Evolutionary conservation across 2,329 filamentous ascomycete species (phyloP).

Genomic region (Botrytis sinoallii): DNA sequence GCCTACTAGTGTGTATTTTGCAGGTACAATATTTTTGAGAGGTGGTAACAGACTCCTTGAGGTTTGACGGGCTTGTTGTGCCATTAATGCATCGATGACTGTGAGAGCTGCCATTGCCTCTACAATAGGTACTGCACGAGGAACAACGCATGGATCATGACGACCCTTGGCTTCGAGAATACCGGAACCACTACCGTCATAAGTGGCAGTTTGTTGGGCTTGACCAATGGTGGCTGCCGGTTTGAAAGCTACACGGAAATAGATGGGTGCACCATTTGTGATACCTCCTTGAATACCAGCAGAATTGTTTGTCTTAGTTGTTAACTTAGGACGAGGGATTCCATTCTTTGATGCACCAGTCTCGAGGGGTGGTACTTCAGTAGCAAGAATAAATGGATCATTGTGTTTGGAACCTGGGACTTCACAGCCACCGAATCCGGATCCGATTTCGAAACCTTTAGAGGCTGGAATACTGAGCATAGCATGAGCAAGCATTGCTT

Average conservation of each 20-base stretch:
- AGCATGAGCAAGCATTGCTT: conserved; percentile 85
- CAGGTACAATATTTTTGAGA: conserved; percentile 34
- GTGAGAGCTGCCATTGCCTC: conserved; percentile 89
- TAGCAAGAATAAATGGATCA: conserved; percentile 69
- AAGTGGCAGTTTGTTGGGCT: conserved; percentile 79
- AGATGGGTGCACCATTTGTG: conserved; percentile 87
- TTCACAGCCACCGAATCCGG: conserved; percentile 83
- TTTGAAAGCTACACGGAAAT: conserved; percentile 95
- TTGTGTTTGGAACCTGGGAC: conserved; percentile 90
- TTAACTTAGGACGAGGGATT: conserved; percentile 58
- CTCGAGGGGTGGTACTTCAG: conserved; percentile 43
- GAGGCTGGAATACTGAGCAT: conserved; percentile 95
- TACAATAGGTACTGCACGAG: conserved; percentile 77
- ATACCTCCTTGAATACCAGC: conserved; percentile 96
- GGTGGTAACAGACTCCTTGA: conserved; percentile 46
- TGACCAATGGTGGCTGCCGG: conserved; percentile 89
- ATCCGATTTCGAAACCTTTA: conserved; percentile 94
- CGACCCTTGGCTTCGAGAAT: conserved; percentile 86
- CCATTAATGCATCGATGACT: conserved; percentile 81
- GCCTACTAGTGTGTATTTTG: conserved; percentile 24
- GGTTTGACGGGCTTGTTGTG: conserved; percentile 65
- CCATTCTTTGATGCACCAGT: conserved; percentile 46
- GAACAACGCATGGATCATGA: conserved; percentile 88
- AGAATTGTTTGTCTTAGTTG: conserved; percentile 90
- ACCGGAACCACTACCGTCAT: conserved; percentile 67